Evolutionary conservation across 371 early-diverging fungal genomes (phyloP).

Genomic region (Scutellospora calospora): DNA sequence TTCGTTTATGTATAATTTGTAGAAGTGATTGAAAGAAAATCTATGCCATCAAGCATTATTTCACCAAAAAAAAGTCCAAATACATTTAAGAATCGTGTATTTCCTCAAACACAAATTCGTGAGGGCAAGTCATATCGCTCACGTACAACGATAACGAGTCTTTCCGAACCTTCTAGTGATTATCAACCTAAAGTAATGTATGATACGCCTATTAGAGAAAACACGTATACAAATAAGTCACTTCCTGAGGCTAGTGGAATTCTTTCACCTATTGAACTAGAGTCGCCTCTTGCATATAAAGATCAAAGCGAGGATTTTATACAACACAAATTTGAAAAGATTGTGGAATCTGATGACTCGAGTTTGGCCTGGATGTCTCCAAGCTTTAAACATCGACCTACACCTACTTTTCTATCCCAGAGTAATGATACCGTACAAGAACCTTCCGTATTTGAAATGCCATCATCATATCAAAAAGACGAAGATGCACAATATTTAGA

Average conservation of each 20-base stretch:
- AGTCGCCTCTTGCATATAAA: too few species aligned
- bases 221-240: neutral
- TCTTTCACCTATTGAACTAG: too few species aligned
- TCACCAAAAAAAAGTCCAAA: slow-evolving; percentile 14
- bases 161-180: neutral
- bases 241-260: neutral
- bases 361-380: neutral
- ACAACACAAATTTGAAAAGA: too few species aligned
- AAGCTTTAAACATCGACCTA: too few species aligned
- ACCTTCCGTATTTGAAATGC: neutral
- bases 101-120: neutral
- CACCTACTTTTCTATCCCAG: neutral
- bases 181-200: neutral
- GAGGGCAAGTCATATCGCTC: neutral
- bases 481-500: neutral
- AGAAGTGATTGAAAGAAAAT: neutral
- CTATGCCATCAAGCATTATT: neutral
- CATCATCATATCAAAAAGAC: neutral
- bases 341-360: neutral
- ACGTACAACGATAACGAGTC: too few species aligned
- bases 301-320: too few species aligned
- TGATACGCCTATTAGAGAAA: neutral
- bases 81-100: neutral
- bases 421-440: neutral
- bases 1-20: neutral